phyloP scores from a whole-genome alignment of 2,329 filamentous ascomycete genomes.

The Trichoderma breve region DNA sequence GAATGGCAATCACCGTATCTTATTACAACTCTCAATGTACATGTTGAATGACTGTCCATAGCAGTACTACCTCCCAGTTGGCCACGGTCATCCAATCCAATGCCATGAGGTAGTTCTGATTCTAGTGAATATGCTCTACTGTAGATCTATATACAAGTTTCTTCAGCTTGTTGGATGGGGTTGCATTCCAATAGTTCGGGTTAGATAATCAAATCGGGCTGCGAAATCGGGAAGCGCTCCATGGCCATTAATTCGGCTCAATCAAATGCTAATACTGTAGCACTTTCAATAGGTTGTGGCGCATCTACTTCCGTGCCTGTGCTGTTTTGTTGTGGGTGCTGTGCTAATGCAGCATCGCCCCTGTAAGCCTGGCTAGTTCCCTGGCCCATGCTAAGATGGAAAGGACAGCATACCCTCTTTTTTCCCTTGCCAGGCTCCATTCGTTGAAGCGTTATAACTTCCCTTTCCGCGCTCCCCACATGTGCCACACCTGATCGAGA shows the following conservation, averaged over 20 bases:
- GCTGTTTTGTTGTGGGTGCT: neutral
- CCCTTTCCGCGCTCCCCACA: constrained; percentile 11
- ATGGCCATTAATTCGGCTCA: neutral
- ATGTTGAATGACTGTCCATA: neutral
- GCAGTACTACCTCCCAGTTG: too few species aligned
- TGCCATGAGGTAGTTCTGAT: neutral
- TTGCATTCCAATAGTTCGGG: neutral
- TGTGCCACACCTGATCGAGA: neutral
- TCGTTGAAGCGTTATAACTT: neutral
- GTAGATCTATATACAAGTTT: too few species aligned
- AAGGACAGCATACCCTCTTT: constrained; percentile 18
- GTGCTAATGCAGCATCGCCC: neutral
- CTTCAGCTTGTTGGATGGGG: neutral
- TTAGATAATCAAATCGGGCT: neutral
- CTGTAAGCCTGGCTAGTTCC: neutral
- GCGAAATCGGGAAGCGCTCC: neutral
- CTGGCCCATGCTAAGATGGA: neutral
- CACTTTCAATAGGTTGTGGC: neutral
- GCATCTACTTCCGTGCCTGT: neutral
- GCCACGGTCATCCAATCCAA: neutral
- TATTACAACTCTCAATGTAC: neutral
- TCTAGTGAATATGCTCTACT: neutral
- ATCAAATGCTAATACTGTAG: neutral
- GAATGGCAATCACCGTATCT: neutral
- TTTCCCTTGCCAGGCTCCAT: neutral